phyloP scores from a whole-genome alignment of 106 monocot species.

The Acanthochlamys bracteata region DNA sequence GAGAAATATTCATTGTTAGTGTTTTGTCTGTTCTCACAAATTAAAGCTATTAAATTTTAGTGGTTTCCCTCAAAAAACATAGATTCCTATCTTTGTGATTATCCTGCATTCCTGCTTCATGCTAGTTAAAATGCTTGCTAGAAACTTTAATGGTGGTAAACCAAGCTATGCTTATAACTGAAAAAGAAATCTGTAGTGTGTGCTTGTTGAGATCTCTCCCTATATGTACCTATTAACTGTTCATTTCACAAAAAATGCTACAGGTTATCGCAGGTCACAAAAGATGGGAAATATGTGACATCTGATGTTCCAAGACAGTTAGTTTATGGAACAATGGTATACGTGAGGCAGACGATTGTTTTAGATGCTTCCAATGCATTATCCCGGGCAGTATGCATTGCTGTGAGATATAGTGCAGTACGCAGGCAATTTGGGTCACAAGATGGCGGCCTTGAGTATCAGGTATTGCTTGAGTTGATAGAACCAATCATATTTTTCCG shows the following conservation, averaged over 20 bases:
- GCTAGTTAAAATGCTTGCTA: too few species aligned
- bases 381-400: conserved; percentile 91
- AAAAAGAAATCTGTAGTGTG: too few species aligned
- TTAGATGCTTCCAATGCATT: conserved; percentile 79
- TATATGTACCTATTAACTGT: background rate
- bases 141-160: too few species aligned
- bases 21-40: too few species aligned
- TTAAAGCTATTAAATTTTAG: too few species aligned
- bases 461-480: conserved; percentile 32
- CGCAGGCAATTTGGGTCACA: conserved; percentile 89
- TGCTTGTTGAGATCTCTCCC: too few species aligned
- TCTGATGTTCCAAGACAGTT: conserved; percentile 91
- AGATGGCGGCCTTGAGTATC: conserved; percentile 68
- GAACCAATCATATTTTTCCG: too few species aligned
- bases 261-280: conserved; percentile 88
- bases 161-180: too few species aligned
- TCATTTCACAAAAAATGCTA: conserved; percentile 5
- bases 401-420: conserved; percentile 81
- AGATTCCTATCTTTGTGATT: too few species aligned
- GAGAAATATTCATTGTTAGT: too few species aligned
- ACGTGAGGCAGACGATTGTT: conserved; percentile 85
- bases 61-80: too few species aligned
- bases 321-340: conserved; percentile 94
- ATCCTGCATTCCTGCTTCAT: too few species aligned
- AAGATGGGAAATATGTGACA: conserved; percentile 67